These are phyloP conservation scores for Citrullus amarus DNA, from an alignment of 306 rosid species.

Conservation along the genomic window DNA sequence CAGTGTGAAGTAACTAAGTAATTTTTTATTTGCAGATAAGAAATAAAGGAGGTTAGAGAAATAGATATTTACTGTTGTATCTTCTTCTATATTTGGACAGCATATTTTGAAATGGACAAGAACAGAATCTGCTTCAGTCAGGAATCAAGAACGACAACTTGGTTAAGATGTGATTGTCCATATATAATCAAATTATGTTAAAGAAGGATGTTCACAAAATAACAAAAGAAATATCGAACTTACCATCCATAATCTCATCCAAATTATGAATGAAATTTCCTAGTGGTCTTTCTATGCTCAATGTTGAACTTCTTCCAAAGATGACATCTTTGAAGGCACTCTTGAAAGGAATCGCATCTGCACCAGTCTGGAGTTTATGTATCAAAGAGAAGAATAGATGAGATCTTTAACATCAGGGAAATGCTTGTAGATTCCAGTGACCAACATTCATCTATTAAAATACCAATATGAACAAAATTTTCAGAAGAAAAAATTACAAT, in stretches of 20 bases:
- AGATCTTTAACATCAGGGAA: conserved; percentile 13
- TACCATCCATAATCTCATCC: conserved; percentile 38
- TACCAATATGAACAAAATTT: neutral
- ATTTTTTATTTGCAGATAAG: neutral
- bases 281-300: conserved; percentile 23
- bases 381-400: conserved; percentile 11
- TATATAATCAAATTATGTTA: neutral
- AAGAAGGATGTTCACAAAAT: neutral
- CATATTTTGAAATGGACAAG: conserved; percentile 59
- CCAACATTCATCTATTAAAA: neutral
- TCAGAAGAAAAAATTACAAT: neutral
- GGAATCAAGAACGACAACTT: conserved; percentile 14
- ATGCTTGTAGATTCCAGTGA: conserved; percentile 7
- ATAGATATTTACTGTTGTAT: conserved; percentile 43
- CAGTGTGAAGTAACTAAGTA: neutral
- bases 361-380: conserved; percentile 51
- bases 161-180: conserved; percentile 12
- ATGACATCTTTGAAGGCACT: conserved; percentile 81
- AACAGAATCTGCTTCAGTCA: conserved; percentile 38
- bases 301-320: conserved; percentile 38
- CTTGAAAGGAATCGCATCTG: conserved; percentile 68
- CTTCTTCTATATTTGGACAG: conserved; percentile 70
- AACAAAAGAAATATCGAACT: neutral
- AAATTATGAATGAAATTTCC: conserved; percentile 29
- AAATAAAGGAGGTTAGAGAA: conserved; percentile 11